Base-by-base conservation (phyloP, 2,329 filamentous ascomycete genomes). In the Phialophora tarda region DNA sequence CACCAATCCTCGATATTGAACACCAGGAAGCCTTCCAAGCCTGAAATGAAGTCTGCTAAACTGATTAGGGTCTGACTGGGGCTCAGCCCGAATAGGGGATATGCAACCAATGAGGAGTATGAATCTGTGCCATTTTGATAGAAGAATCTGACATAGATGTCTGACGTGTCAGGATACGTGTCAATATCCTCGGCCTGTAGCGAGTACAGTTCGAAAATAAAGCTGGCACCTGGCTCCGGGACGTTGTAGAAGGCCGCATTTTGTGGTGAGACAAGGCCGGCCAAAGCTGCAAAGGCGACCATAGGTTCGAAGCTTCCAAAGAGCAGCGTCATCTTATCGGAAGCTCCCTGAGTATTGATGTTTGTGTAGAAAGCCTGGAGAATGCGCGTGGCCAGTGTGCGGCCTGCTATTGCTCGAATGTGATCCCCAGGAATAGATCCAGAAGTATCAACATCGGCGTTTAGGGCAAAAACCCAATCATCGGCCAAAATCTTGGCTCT, bases 111-210 rank as follows among this genome's bases (percentile, higher is more conserved):
- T 0, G 72, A 71, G 32, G 74, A 73, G 24, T 75, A 67, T 11
- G 68, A 59, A 26, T 78, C 76, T 0, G 85, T 85, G 57, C 84
- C 84, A 71, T 88, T 88, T 71, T 83, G 84, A 75, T 85, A 83
- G 64, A 82, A 77, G 73, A 88, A 86, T 23, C 84, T 81, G 32
- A 88, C 82, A 74, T 77, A 85, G 48, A 88, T 78, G 24, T 86
- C 78, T 2, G 77, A 73, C 0, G 72, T 71, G 14, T 68, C 59
- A 0, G 82, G 82, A 62, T 82, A 84, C 24, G 73, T 71, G n/a
- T 62, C 60, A 21, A 71, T 65, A 28, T 69, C 64, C 54, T 77
- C 75, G 41, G 71, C 72, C 12, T 77, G 75, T 53, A 78, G 74
- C 64, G 80, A 82, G 74, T 81, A 85, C 11, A 87, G 77, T 71